Base-by-base conservation (phyloP, 345 rosid species). In the Arabis alpina region DNA sequence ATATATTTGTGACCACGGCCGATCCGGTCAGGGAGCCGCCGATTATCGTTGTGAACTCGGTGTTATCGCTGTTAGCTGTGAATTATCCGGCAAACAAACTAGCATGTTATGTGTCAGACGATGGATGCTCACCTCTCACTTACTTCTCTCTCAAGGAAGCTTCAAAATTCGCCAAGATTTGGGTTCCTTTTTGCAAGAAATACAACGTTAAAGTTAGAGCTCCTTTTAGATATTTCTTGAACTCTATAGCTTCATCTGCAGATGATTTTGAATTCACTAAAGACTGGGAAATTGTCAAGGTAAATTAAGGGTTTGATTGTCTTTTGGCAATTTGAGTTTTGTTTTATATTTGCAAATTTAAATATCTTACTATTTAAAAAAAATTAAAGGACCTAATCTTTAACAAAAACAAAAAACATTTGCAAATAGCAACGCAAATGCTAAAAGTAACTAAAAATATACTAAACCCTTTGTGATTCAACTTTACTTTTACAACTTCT, bases 21-120 rank as follows among this genome's bases (percentile, higher is more conserved):
- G 77, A 77, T 25, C 66, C 81, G 1, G 62, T 47, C 43, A 15
- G 15, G 42, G 80, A 77, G 28, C 80, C 80, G 6, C 77, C 77
- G 1, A 19, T 72, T 2, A 54, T 72, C 2, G 53, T 65, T 2
- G 52, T 62, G 28, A 77, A 77, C 66, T 67, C 77, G 0, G 52
- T 77, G 30, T 71, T 77, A 11, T 77, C 87, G 3, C 48, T 85
- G 44, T 2, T 83, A 76, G 80, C 87, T 0, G 72, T 83, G 25
- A 82, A 86, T 49, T 86, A 83, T 68, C 87, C 87, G 2, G 74
- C 75, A 1, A 27, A 72, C 24, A 82, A 74, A 71, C 58, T 81
- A 3, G 83, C 86, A 2, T 81, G 81, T 77, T 83, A 80, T 39
- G 84, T 85, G 2, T 85, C 87, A 0, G 85, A 85, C 3, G 84